These are phyloP conservation scores for Helotiales sp. DNA, from an alignment of 2,329 filamentous ascomycete species.

Conservation along the genomic window DNA sequence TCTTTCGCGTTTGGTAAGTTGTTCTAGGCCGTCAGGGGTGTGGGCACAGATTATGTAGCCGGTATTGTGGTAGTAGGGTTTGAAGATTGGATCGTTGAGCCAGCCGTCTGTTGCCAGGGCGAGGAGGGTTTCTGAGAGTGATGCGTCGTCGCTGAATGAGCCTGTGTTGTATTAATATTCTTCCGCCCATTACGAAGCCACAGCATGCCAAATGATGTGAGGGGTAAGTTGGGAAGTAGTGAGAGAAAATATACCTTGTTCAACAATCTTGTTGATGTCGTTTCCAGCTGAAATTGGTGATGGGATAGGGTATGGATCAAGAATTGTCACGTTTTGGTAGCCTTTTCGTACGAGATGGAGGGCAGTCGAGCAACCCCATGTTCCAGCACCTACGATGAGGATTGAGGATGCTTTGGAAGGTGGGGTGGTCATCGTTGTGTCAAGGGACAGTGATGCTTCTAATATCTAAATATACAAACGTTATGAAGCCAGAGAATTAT, in stretches of 20 bases:
- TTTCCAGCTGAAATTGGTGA: slow-evolving; percentile 52
- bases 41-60: slow-evolving; percentile 47
- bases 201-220: no score
- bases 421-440: neutral
- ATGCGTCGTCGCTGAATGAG: slow-evolving; percentile 27
- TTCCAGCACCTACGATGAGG: slow-evolving; percentile 43
- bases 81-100: slow-evolving; percentile 44
- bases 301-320: slow-evolving; percentile 47
- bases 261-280: slow-evolving; percentile 61
- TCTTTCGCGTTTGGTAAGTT: slow-evolving; percentile 39
- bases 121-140: slow-evolving; percentile 36
- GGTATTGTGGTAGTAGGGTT: slow-evolving; percentile 45
- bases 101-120: slow-evolving; percentile 42
- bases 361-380: slow-evolving; percentile 45
- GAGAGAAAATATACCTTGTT: slow-evolving; percentile 21
- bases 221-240: neutral
- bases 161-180: slow-evolving; percentile 15
- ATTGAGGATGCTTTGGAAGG: slow-evolving; percentile 27
- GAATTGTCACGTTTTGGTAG: slow-evolving; percentile 47
- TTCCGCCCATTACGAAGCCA: no score
- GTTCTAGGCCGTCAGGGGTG: slow-evolving; percentile 39
- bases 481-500: neutral
- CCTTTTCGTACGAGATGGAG: slow-evolving; percentile 45
- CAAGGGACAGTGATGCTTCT: neutral
- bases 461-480: no score